Base-by-base conservation (phyloP, 2,329 filamentous ascomycete species). In the Beauveria medogensis region DNA sequence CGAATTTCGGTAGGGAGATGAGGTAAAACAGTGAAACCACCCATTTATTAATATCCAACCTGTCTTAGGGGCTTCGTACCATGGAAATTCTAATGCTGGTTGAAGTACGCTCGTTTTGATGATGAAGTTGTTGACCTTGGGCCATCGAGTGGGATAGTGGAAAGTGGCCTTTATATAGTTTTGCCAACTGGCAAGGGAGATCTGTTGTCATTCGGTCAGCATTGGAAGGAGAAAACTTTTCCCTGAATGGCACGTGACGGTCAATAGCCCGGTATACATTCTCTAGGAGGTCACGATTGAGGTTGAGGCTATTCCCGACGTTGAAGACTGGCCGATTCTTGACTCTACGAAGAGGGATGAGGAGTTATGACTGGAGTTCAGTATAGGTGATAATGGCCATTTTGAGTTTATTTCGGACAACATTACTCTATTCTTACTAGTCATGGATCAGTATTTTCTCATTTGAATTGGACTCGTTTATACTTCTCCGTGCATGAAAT, bases 1-100 rank as follows among this genome's bases (percentile, higher is more conserved):
- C 54, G 53, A 24, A 62, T 41, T 41, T 62, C 60, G 22, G n/a
- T 20, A 24, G 60, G 60, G 8, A 62, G 59, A 9, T n/a, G 24
- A 8, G 41, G 10, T 12, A 61, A 57, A 2, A 50, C 1, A 22
- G 52, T 47, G 28, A 59, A 53, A 9, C 10, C 12, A 37, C 4
- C 30, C 22, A 22, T 22, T 22, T 22, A 22, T 22, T 22, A 22
- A 22, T 22, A 22, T 22, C 22, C 22, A 22, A 22, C 2, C 22
- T 22, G 22, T 22, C 22, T 22, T 2, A 22, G 22, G 22, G 22
- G 0, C 40, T 47, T 8, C 44, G 44, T 47, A 22, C 2, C 14
- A 47, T 18, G 22, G 1, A 4, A 18, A 47, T 24, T 0, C 7
- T 22, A 18, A 26, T 47, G 44, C 44, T 10, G 44, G 22, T 26